A percentile compares a stretch with the other conserved stretches of the same genome.
Conservation (phyloP, 2,329 filamentous ascomycete species). For the Scleromitrula shiraiana region DNA sequence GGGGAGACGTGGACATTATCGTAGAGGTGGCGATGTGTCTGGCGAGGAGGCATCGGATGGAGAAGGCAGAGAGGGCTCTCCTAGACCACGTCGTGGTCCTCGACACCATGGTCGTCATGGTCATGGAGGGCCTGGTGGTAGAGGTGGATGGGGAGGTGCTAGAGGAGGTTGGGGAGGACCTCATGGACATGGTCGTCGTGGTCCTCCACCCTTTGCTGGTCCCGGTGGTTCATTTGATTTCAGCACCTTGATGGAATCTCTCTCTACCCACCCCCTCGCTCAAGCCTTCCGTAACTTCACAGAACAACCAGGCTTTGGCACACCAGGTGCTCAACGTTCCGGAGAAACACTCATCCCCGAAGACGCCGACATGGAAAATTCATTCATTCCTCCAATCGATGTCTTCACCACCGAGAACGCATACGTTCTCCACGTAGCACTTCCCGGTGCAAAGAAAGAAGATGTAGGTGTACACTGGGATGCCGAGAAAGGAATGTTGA, state of each 20-base stretch:
- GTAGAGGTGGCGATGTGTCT: slow-evolving; percentile 1
- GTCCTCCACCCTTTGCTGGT: slow-evolving; percentile 19
- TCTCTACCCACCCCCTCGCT: slow-evolving; percentile 24
- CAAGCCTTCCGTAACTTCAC: slow-evolving; percentile 24
- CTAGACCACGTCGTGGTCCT: neutral
- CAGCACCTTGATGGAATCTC: slow-evolving; percentile 20
- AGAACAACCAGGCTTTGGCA: slow-evolving; percentile 18
- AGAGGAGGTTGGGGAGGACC: slow-evolving; percentile 12
- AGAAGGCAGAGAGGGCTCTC: slow-evolving; percentile 1
- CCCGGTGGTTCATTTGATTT: slow-evolving; percentile 24
- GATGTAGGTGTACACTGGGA: slow-evolving; percentile 74
- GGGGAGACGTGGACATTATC: slow-evolving; percentile 15
- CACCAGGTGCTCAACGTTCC: slow-evolving; percentile 15
- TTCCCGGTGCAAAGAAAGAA: slow-evolving; percentile 73
- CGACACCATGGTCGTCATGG: slow-evolving; percentile 12
- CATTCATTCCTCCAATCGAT: slow-evolving; percentile 61
- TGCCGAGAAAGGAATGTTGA: slow-evolving; percentile 55
- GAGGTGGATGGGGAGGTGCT: slow-evolving; percentile 9
- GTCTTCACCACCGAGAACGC: slow-evolving; percentile 60
- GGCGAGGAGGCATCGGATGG: slow-evolving; percentile 9
- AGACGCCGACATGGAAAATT: slow-evolving; percentile 28
- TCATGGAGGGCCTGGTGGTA: slow-evolving; percentile 8
- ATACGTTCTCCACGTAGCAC: slow-evolving; percentile 63
- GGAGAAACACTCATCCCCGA: slow-evolving; percentile 17
- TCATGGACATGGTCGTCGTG: slow-evolving; percentile 13